A percentile compares a stretch with the other conserved stretches of the same genome.
Evolutionary conservation across 148 eudicot species (phyloP).

Genomic region (Nepenthes mirabilis): DNA sequence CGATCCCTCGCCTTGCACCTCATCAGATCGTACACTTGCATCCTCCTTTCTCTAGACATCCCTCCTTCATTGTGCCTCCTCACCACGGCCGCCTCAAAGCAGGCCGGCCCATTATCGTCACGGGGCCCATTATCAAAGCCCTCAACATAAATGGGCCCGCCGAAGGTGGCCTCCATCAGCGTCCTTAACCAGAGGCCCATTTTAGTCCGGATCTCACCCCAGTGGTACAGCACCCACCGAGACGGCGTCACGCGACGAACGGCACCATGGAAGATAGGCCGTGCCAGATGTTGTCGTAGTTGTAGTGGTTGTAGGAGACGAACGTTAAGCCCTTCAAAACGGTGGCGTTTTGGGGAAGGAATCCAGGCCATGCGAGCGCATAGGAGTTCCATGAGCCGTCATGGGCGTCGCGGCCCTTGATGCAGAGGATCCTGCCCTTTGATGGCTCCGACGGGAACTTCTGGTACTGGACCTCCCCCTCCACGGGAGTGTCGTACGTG

Average conservation of each 20-base stretch:
- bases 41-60: slow-evolving; percentile 42
- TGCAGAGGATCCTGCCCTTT: slow-evolving; percentile 42
- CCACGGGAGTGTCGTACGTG: slow-evolving; percentile 40
- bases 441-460: slow-evolving; percentile 53
- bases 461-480: slow-evolving; percentile 62
- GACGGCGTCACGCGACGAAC: slow-evolving; percentile 47
- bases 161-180: slow-evolving; percentile 51
- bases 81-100: slow-evolving; percentile 66
- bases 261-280: slow-evolving; percentile 52
- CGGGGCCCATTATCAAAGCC: slow-evolving; percentile 18
- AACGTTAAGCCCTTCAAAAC: slow-evolving; percentile 44
- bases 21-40: slow-evolving; percentile 41
- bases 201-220: slow-evolving; percentile 55
- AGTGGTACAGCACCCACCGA: slow-evolving; percentile 56
- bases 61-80: slow-evolving; percentile 71
- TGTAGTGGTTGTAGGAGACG: slow-evolving; percentile 59
- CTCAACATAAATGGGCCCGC: slow-evolving; percentile 25
- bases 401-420: slow-evolving; percentile 48
- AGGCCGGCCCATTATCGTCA: slow-evolving; percentile 14
- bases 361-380: slow-evolving; percentile 52
- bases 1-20: slow-evolving; percentile 51
- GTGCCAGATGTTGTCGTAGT: slow-evolving; percentile 64
- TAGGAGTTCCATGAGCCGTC: slow-evolving; percentile 73
- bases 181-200: slow-evolving; percentile 44
- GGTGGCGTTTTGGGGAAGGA: slow-evolving; percentile 50